phyloP scores from a whole-genome alignment of 129 eudicot species.

The Artemisia argyi region DNA sequence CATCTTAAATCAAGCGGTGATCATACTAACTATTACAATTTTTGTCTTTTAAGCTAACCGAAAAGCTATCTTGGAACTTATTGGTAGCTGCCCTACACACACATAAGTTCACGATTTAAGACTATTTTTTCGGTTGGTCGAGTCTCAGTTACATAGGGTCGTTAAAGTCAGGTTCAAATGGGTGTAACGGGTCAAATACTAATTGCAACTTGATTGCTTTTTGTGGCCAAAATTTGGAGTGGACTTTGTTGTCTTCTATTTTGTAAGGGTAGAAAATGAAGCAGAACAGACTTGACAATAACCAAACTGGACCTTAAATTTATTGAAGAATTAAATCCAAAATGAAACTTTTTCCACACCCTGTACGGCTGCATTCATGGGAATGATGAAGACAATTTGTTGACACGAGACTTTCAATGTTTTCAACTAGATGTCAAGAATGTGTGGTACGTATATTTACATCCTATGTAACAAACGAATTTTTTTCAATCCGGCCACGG shows the following conservation, averaged over 20 bases:
- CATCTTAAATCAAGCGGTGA: background rate
- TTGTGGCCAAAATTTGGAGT: constrained; percentile 18
- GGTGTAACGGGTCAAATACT: constrained; percentile 15
- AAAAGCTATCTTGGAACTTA: constrained; percentile 8
- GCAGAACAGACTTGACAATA: background rate
- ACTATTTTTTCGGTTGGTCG: background rate
- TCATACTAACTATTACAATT: background rate
- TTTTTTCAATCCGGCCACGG: too few relatives aligned
- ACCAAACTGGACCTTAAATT: background rate
- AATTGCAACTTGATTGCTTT: background rate
- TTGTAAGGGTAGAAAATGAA: background rate
- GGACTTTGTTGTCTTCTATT: constrained; percentile 11
- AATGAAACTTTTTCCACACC: background rate
- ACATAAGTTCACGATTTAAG: background rate
- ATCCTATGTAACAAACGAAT: too few relatives aligned
- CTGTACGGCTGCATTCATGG: background rate
- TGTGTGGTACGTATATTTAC: too few relatives aligned
- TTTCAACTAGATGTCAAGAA: too few relatives aligned
- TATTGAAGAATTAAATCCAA: background rate
- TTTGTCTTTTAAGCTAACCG: constrained; percentile 8
- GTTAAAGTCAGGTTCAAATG: constrained; percentile 18
- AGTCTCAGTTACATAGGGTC: constrained; percentile 9
- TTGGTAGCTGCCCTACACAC: background rate
- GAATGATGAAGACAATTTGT: constrained; percentile 1
- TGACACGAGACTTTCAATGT: background rate